These are phyloP conservation scores for Phytophthora capsici DNA, from an alignment of 352 stramenopile genomes.

Conservation along the genomic window DNA sequence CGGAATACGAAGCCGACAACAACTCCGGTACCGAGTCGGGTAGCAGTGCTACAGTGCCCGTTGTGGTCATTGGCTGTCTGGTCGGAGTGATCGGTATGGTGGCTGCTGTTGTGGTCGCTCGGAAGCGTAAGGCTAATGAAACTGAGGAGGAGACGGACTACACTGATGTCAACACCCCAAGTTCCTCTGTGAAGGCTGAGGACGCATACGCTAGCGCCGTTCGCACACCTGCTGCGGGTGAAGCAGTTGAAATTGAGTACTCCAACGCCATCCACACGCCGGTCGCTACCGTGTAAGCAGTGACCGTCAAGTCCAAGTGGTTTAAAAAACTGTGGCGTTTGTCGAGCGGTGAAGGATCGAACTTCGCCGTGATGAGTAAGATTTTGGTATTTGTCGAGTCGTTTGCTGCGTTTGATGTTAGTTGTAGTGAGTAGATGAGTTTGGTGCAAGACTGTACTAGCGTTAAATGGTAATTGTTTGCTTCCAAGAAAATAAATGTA, in stretches of 20 bases:
- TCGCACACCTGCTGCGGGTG: slow-evolving; percentile 6
- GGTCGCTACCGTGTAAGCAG: slow-evolving; percentile 18
- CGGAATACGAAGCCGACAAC: slow-evolving; percentile 33
- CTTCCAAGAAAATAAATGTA: too few relatives aligned
- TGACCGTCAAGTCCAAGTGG: slow-evolving; percentile 7
- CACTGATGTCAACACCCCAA: slow-evolving; percentile 41
- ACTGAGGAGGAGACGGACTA: slow-evolving; percentile 27
- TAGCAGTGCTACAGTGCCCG: slow-evolving; percentile 28
- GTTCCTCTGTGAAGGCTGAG: slow-evolving; percentile 5
- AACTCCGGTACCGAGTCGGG: slow-evolving; percentile 13
- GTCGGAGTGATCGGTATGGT: slow-evolving; percentile 49
- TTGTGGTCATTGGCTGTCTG: slow-evolving; percentile 46
- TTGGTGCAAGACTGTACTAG: slow-evolving; percentile 9
- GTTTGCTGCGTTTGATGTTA: slow-evolving; percentile 17
- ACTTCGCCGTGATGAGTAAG: slow-evolving; percentile 10
- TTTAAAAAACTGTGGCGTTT: slow-evolving; percentile 4
- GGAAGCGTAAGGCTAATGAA: slow-evolving; percentile 43
- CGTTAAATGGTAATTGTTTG: slow-evolving; percentile 12
- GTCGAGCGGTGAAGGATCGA: slow-evolving; percentile 21
- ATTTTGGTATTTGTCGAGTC: slow-evolving; percentile 1
- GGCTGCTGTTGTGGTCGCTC: slow-evolving; percentile 44
- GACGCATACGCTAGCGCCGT: slow-evolving; percentile 4
- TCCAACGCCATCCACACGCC: slow-evolving; percentile 29
- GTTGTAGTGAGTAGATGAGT: slow-evolving; percentile 17
- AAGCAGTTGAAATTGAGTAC: slow-evolving; percentile 4